Base-by-base conservation (phyloP, 257 asterid species). In the Salvia splendens region DNA sequence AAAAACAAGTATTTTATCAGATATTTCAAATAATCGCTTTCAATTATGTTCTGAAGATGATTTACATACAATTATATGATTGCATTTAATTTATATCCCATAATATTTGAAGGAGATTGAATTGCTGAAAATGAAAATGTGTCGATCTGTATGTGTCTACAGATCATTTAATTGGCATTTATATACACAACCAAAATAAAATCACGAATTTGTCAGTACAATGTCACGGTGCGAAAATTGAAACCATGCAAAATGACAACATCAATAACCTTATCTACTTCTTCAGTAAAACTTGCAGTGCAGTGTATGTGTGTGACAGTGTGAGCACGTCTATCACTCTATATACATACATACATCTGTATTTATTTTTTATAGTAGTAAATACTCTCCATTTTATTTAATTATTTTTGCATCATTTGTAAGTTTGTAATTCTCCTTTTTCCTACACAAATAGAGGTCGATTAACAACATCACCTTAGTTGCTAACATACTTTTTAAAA, bases 211-310 rank as follows among this genome's bases (percentile, higher is more conserved):
- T 48, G 54, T 48, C 58, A 51, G 33, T 51, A 51, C n/a, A 51
- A 16, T 4, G 58, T 17, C 7, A 8, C 14, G 35, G 58, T 8
- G 58, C 20, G 12, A 51, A 51, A 8, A 8, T 51, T 51, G 35
- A 51, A 51, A 51, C 58, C 58, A 16, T 51, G 58, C 58, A 17
- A 9, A 16, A 51, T 51, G 58, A 51, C 33, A 51, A 17, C 4
- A 51, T 51, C 58, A 20, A 20, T 8, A 51, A 51, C 58, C 35
- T 51, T 51, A 51, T 51, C 57, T 51, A 51, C 5, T 15, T 46
- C 12, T 46, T 11, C 12, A 8, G 12, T 50, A 6, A 49, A 50
- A 49, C 30, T 2, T 40, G 45, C 11, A 40, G 45, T 40, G 45
- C 11, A 40, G 45, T 40, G 45, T 38, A 38, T 40, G 8, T 8